Evolutionary conservation across 2,329 filamentous ascomycete genomes (phyloP).

Genomic region (Drechslerella coelobrocha): DNA sequence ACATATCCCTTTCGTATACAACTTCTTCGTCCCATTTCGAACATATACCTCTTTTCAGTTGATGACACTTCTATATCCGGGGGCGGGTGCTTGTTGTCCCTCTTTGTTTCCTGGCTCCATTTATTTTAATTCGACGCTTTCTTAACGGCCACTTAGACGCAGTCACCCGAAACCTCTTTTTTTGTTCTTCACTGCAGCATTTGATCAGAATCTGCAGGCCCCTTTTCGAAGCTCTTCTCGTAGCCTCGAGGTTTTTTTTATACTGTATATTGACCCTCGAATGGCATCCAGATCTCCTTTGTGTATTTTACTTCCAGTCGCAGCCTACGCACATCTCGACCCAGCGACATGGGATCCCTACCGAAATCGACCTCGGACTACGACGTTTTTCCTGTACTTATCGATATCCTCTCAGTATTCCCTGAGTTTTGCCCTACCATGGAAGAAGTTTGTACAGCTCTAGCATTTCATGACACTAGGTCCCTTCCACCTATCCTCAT

Average conservation of each 20-base stretch:
- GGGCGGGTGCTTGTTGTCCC: slow-evolving; percentile 18
- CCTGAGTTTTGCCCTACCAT: not conserved
- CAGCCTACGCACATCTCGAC: slow-evolving; percentile 18
- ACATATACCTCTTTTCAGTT: slow-evolving; percentile 32
- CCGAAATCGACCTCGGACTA: slow-evolving; percentile 11
- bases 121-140: slow-evolving; percentile 40
- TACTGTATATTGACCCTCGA: slow-evolving; percentile 47
- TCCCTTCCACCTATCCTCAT: slow-evolving; percentile 4
- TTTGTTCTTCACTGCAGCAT: slow-evolving; percentile 24
- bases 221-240: slow-evolving; percentile 31
- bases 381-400: not conserved
- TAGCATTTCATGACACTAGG: slow-evolving; percentile 2
- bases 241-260: slow-evolving; percentile 24
- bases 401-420: not conserved
- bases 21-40: slow-evolving; percentile 6
- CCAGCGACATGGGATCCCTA: slow-evolving; percentile 12
- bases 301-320: slow-evolving; percentile 21
- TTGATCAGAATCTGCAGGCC: slow-evolving; percentile 9
- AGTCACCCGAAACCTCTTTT: slow-evolving; percentile 23
- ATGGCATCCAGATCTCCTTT: slow-evolving; percentile 45
- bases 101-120: slow-evolving; percentile 20
- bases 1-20: slow-evolving; percentile 10
- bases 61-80: slow-evolving; percentile 43
- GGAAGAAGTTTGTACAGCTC: not conserved
- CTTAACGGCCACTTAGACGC: slow-evolving; percentile 45